Evolutionary conservation across 345 rosid species (phyloP).

Genomic region (Acer campestre): DNA sequence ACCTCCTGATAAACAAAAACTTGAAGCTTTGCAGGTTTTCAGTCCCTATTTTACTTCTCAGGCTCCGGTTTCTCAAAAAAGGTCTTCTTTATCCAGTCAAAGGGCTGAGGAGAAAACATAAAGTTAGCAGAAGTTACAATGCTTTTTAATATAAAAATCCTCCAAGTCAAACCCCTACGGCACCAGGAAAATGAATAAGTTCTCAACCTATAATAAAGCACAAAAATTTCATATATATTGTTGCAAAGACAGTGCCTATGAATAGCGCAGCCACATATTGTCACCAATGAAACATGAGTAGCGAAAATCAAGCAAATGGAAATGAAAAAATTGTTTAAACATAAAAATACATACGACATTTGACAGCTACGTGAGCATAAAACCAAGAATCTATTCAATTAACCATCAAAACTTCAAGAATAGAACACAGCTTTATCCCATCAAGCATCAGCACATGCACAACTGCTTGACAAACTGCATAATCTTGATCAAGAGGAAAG

Average conservation of each 20-base stretch:
- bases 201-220: not conserved
- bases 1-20: constrained; percentile 19
- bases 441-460: not conserved
- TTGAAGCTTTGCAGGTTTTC: not conserved
- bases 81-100: constrained; percentile 89
- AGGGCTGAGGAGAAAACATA: constrained; percentile 58
- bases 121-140: not conserved
- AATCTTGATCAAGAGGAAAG: not conserved
- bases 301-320: not conserved
- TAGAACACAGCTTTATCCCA: not conserved
- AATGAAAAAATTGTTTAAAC: not conserved
- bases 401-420: not conserved
- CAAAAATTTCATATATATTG: not conserved
- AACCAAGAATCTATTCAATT: not conserved
- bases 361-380: not conserved
- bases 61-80: constrained; percentile 62
- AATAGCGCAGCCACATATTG: not conserved
- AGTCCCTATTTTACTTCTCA: constrained; percentile 34
- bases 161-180: not conserved
- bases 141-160: not conserved
- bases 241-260: not conserved
- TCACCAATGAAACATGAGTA: not conserved
- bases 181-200: not conserved
- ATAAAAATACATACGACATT: not conserved
- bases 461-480: not conserved